A percentile compares a stretch with the other conserved stretches of the same genome.
Conservation (phyloP, 2,329 filamentous ascomycete genomes). For the Verticillium zaregamsianum region DNA sequence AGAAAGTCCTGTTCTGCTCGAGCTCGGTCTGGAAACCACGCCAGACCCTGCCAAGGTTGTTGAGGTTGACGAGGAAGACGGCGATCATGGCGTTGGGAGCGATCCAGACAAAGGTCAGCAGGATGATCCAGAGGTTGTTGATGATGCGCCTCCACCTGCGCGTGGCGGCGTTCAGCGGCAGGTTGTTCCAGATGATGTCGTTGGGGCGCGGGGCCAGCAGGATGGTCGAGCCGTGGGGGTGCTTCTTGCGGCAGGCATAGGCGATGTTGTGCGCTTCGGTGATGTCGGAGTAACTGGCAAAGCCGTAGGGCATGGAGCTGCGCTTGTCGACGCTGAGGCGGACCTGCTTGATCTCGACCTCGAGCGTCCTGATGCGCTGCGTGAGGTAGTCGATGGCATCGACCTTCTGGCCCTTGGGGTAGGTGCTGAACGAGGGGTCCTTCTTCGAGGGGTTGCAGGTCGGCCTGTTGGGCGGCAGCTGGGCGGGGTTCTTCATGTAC, state of each 20-base stretch:
- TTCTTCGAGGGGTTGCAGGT: slow-evolving; percentile 76
- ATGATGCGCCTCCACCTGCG: slow-evolving; percentile 70
- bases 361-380: slow-evolving; percentile 75
- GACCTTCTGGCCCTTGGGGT: slow-evolving; percentile 68
- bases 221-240: slow-evolving; percentile 73
- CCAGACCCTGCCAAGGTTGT: slow-evolving; percentile 79
- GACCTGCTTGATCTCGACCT: slow-evolving; percentile 79
- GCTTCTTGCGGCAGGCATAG: slow-evolving; percentile 74
- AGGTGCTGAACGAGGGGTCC: slow-evolving; percentile 63
- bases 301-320: slow-evolving; percentile 86
- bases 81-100: slow-evolving; percentile 92
- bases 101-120: slow-evolving; percentile 82
- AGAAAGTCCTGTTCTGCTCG: slow-evolving; percentile 58
- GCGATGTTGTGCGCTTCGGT: slow-evolving; percentile 84
- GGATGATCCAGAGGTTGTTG: slow-evolving; percentile 78
- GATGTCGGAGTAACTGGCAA: slow-evolving; percentile 89
- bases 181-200: slow-evolving; percentile 95
- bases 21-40: slow-evolving; percentile 64
- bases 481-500: slow-evolving; percentile 83
- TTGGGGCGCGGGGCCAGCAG: slow-evolving; percentile 78
- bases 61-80: slow-evolving; percentile 84
- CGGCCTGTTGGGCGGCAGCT: slow-evolving; percentile 72
- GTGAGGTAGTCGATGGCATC: slow-evolving; percentile 95
- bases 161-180: slow-evolving; percentile 65
- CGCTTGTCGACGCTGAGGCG: slow-evolving; percentile 79